Evolutionary conservation across 1,139 yeast species (phyloP).

Genomic region (Saccharomyces hybrid): DNA sequence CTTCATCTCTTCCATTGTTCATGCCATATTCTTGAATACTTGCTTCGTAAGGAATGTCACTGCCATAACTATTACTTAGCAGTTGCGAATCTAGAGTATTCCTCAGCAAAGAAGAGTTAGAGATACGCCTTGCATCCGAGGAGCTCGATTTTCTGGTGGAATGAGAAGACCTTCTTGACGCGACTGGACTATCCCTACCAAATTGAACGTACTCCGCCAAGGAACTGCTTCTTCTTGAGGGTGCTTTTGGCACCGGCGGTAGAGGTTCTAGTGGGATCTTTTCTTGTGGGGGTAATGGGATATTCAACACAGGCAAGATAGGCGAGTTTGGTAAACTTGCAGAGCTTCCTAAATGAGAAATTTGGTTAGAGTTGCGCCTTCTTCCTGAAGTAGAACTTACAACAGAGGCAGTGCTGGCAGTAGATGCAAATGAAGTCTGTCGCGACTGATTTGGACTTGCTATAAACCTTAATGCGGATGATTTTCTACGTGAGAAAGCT

Average conservation of each 20-base stretch:
- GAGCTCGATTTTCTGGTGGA: conserved; percentile 9
- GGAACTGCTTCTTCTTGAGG: conserved; percentile 10
- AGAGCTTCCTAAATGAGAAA: conserved; percentile 5
- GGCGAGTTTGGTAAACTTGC: neutral
- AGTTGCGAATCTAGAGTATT: neutral
- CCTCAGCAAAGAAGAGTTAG: neutral
- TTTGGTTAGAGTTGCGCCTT: conserved; percentile 2
- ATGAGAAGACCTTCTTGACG: conserved; percentile 14
- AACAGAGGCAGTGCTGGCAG: conserved; percentile 27
- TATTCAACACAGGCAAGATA: conserved; percentile 20
- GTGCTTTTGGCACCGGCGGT: conserved; percentile 13
- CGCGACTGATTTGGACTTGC: conserved; percentile 4
- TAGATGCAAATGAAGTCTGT: conserved; percentile 27
- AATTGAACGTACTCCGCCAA: conserved; percentile 13
- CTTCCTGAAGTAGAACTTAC: conserved; percentile 28
- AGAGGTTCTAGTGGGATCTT: conserved; percentile 18
- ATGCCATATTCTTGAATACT: neutral
- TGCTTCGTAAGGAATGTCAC: neutral
- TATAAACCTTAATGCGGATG: neutral
- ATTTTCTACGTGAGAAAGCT: neutral
- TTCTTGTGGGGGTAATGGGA: conserved; percentile 43
- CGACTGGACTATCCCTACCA: conserved; percentile 22
- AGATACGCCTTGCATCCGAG: conserved; percentile 10
- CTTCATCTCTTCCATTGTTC: neutral
- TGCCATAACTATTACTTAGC: neutral